phyloP scores from a whole-genome alignment of 192 early-diverging fungal species.

The Geranomyces variabilis region DNA sequence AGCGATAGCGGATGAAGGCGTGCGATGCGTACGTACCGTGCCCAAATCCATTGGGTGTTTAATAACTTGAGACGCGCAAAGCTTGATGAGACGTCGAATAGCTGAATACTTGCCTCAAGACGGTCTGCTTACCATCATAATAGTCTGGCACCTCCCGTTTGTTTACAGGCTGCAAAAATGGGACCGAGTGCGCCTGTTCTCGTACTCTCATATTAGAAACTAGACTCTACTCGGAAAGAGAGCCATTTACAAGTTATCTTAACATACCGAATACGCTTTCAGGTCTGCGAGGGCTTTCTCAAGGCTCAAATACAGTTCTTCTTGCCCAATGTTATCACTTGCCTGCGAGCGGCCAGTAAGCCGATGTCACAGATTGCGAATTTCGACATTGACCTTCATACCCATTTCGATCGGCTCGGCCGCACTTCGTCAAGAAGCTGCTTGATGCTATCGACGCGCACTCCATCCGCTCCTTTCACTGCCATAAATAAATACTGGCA shows the following conservation, averaged over 20 bases:
- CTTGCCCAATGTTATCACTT: constrained; percentile 85
- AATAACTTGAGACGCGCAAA: constrained; percentile 66
- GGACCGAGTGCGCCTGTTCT: constrained; percentile 71
- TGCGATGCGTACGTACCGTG: constrained; percentile 42
- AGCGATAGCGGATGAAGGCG: background rate
- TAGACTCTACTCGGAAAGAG: too few species aligned
- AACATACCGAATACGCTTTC: constrained; percentile 69
- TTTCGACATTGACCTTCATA: constrained; percentile 8
- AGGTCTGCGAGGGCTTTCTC: constrained; percentile 84
- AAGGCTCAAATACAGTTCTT: constrained; percentile 86
- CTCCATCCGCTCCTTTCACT: constrained; percentile 68
- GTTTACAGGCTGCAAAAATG: constrained; percentile 86
- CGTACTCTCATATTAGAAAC: background rate
- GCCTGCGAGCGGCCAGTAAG: constrained; percentile 50
- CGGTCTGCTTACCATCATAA: constrained; percentile 64
- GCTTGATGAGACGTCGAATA: constrained; percentile 7
- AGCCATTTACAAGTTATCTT: background rate
- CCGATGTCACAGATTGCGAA: background rate
- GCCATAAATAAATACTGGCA: constrained; percentile 71
- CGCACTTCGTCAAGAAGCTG: constrained; percentile 76
- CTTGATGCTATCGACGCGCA: constrained; percentile 62
- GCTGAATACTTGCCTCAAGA: background rate
- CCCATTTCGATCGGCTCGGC: constrained; percentile 86
- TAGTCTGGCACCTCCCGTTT: constrained; percentile 93
- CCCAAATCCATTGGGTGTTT: constrained; percentile 94